Evolutionary conservation across 306 rosid genomes (phyloP), one percentile per base, ranked within the genome.

Genomic region (Vicia villosa): DNA sequence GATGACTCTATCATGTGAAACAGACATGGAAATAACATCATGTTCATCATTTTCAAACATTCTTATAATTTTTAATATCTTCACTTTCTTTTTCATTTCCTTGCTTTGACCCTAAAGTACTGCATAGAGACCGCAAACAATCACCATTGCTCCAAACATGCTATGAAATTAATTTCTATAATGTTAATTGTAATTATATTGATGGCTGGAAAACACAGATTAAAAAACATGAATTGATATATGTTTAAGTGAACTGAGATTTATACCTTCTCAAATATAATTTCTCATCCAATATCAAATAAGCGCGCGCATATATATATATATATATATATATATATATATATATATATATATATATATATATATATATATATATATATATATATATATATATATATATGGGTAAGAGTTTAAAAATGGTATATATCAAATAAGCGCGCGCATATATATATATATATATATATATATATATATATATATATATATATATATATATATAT

Each of bases 71-170:
- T 46, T 1, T 46, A 15, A n/a, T 15, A 36, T 19, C 8, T 40
- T 16, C 28, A 17, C 11, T 36, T n/a, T 55, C 8, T 21, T 66
- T 59, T 55, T 71, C 56, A 67, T 60, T 43, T 81, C 85, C 30
- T 30, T 41, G 56, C 52, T 61, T 17, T 81, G 49, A 4, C 85
- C 74, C 85, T 82, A 73, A 6, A 81, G 24, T 47, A 77, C 70
- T 2, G 42, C 28, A 63, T 77, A 81, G 10, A 81, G 8, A 4
- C 85, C 82, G 10, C 68, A 15, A 42, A 81, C 69, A 10, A 81
- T 81, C 68, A 70, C 3, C 66, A 63, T 10, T 6, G 77, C 24
- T 43, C 77, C 70, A 56, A 69, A 1, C 43, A 72, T 52, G 36
- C 81, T 19, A 15, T 30, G 4, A 2, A 30, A 24, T 5, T 8